Percentiles rank a stretch among this genome's conserved stretches.
These are phyloP conservation scores for Amanita polypyramis DNA, from an alignment of 768 basidiomycete genomes.

Conservation along the genomic window DNA sequence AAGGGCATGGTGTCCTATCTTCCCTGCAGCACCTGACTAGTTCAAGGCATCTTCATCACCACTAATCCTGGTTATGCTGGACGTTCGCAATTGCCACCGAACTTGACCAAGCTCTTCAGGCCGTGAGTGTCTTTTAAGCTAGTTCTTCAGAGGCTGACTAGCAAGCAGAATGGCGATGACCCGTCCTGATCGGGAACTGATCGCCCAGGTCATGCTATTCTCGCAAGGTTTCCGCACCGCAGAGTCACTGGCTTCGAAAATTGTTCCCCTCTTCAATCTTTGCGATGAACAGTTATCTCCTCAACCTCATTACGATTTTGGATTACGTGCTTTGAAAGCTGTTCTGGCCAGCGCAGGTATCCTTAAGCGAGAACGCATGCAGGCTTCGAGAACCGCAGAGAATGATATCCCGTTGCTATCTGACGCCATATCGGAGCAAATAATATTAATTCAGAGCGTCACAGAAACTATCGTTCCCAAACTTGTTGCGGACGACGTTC, in stretches of 20 bases:
- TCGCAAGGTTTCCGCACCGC: constrained; percentile 99
- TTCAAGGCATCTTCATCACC: constrained; percentile 89
- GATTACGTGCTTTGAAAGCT: constrained; percentile 92
- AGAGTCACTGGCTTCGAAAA: constrained; percentile 94
- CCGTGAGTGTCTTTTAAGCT: constrained; percentile 44
- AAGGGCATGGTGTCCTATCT: constrained; percentile 6
- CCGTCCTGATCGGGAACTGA: constrained; percentile 93
- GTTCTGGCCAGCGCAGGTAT: constrained; percentile 97
- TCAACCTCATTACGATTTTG: constrained; percentile 99
- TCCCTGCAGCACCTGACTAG: background rate
- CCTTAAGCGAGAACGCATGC: constrained; percentile 84
- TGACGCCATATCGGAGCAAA: constrained; percentile 77
- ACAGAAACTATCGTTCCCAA: constrained; percentile 98
- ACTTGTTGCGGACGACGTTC: constrained; percentile 93
- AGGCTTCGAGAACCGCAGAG: constrained; percentile 31
- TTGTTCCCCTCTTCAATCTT: constrained; percentile 98
- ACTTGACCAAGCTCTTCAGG: constrained; percentile 86
- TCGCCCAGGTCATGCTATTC: constrained; percentile 99
- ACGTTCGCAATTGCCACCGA: constrained; percentile 82
- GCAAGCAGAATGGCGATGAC: constrained; percentile 92
- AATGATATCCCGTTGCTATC: constrained; percentile 44
- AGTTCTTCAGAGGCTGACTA: constrained; percentile 8
- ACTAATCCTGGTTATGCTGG: constrained; percentile 99
- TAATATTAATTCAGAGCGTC: constrained; percentile 96
- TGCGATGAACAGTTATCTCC: constrained; percentile 95